These are phyloP conservation scores for Paramyrothecium sp. DNA, from an alignment of 2,329 filamentous ascomycete genomes.

Conservation along the genomic window DNA sequence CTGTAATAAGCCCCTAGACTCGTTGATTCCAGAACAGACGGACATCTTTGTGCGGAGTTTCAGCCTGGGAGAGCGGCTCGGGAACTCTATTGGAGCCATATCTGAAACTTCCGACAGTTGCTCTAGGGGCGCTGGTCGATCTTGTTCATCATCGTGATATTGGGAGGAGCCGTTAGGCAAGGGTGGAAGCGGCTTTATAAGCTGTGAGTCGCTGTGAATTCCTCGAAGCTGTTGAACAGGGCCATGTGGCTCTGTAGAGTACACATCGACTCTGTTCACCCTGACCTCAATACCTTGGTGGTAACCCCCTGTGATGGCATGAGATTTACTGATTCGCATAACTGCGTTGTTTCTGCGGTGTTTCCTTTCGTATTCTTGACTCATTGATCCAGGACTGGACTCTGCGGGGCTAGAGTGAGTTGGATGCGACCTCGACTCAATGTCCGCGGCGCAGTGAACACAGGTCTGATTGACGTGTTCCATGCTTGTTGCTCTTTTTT, in stretches of 20 bases:
- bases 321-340: slow-evolving; percentile 14
- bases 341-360: slow-evolving; percentile 25
- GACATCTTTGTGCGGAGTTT: too few relatives aligned
- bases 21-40: too few relatives aligned
- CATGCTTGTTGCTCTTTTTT: too few relatives aligned
- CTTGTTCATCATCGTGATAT: too few relatives aligned
- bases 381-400: not conserved
- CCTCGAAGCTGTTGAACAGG: not conserved
- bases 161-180: slow-evolving; percentile 22
- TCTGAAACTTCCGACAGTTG: too few relatives aligned
- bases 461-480: too few relatives aligned
- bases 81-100: too few relatives aligned
- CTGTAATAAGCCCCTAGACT: too few relatives aligned
- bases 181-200: slow-evolving; percentile 25
- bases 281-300: too few relatives aligned
- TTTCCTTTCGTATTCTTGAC: slow-evolving; percentile 6
- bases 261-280: not conserved
- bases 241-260: not conserved
- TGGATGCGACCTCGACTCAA: not conserved
- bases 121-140: too few relatives aligned
- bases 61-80: too few relatives aligned
- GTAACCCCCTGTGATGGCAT: not conserved
- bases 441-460: not conserved
- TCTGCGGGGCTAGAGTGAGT: not conserved
- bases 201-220: not conserved